Conservation (phyloP, 257 asterid genomes). For the Ocimum tenuiflorum region DNA sequence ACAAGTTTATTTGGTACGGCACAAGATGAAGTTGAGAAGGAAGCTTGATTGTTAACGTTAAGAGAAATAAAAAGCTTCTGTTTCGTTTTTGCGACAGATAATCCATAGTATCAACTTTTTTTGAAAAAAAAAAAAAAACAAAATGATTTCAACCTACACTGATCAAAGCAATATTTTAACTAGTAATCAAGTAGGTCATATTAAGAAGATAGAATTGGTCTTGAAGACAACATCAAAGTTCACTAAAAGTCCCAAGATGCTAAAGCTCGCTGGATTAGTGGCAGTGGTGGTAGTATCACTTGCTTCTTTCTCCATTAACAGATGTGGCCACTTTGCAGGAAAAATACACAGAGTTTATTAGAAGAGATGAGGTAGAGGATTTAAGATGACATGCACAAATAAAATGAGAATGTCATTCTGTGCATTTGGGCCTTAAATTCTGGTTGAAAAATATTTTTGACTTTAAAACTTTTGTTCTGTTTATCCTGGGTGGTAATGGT, state of each 20-base stretch:
- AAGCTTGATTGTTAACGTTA: not conserved
- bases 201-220: not conserved
- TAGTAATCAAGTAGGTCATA: not conserved
- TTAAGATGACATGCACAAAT: not conserved
- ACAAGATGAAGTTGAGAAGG: not conserved
- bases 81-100: not conserved
- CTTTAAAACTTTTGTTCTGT: not conserved
- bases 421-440: not conserved
- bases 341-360: not conserved
- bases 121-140: not conserved
- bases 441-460: constrained; percentile 1
- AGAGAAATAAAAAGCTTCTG: not conserved
- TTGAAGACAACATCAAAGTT: not conserved
- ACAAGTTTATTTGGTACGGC: not conserved
- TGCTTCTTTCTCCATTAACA: not conserved
- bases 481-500: not conserved
- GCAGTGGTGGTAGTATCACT: not conserved
- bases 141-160: not conserved
- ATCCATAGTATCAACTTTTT: not conserved
- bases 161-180: not conserved
- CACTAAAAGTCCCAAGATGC: not conserved
- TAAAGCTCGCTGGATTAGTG: too few relatives aligned
- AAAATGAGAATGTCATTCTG: not conserved
- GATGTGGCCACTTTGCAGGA: not conserved
- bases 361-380: not conserved